Percentiles rank a stretch among this genome's conserved stretches.
These are phyloP conservation scores for Butyriboletus appendiculatus DNA, from an alignment of 1,284 basidiomycete species.

Conservation along the genomic window DNA sequence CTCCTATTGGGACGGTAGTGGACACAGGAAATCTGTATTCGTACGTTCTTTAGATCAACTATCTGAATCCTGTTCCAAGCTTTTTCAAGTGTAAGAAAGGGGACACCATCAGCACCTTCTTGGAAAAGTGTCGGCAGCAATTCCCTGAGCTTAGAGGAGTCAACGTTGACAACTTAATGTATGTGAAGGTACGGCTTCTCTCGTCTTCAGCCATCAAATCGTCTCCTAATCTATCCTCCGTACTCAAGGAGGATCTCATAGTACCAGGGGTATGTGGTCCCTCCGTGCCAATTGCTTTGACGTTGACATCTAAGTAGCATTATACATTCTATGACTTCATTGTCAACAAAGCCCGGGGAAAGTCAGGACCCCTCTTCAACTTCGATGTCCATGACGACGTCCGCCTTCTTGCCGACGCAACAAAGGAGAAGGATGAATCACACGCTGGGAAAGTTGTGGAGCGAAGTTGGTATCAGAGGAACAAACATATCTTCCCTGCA, in stretches of 20 bases:
- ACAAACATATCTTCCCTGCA: slow-evolving; percentile 98
- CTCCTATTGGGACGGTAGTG: slow-evolving; percentile 98
- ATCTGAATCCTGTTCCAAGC: neutral
- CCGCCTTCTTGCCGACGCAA: slow-evolving; percentile 92
- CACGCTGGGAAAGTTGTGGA: slow-evolving; percentile 99
- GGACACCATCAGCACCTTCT: slow-evolving; percentile 86
- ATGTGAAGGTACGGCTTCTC: slow-evolving; percentile 79
- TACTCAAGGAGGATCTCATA: slow-evolving; percentile 84
- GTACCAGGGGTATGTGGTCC: slow-evolving; percentile 78
- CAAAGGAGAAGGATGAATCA: slow-evolving; percentile 96
- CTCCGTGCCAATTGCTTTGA: neutral
- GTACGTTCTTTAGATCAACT: slow-evolving; percentile 49
- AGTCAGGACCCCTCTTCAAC: slow-evolving; percentile 97
- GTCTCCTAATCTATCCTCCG: slow-evolving; percentile 2
- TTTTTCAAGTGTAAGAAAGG: slow-evolving; percentile 89
- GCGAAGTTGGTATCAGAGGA: slow-evolving; percentile 92
- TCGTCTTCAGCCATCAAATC: neutral
- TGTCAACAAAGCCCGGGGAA: slow-evolving; percentile 96
- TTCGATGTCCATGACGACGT: slow-evolving; percentile 99
- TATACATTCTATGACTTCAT: slow-evolving; percentile 99
- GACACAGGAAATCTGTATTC: slow-evolving; percentile 90
- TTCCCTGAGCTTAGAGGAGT: slow-evolving; percentile 90
- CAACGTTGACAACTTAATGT: slow-evolving; percentile 97
- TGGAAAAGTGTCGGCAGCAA: slow-evolving; percentile 92
- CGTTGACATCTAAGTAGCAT: slow-evolving; percentile 58